Evolutionary conservation across 768 basidiomycete genomes (phyloP), one percentile per base, ranked within the genome.

Genomic region (Leccinum uliginosum): DNA sequence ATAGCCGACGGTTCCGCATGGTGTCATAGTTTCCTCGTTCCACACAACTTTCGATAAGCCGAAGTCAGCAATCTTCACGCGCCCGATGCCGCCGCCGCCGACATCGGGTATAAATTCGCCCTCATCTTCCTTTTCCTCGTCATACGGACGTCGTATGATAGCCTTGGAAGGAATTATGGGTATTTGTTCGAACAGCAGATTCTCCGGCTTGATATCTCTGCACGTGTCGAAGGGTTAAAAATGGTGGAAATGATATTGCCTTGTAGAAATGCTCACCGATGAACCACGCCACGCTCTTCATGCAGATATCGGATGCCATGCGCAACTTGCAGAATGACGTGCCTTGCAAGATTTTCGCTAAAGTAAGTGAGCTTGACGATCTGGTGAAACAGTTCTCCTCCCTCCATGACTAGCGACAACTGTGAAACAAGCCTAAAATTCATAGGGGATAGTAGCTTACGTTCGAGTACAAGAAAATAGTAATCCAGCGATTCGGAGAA

Each of bases 321-420:
- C 0, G 92, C 93, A 24, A 97, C 94, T 74, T 99, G 97, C 0
- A 97, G 76, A 64, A 99, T 98, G 65, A 98, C 95, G 69, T 98
- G 97, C 11, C 95, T 87, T 5, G 97, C 83, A n/a, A 99, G 86
- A 56, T 89, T 91, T 74, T 99, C 97, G 71, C 90, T 93, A 71
- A 99, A 99, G 74, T 98, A 99, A 3, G 97, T 99, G 59, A 98
- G 83, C 71, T 97, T 98, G 74, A 99, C 97, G 69, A 98, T 98
- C 71, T 97, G 95, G 69, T 98, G 94, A 78, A 99, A 99, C 2
- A 99, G 79, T 72, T 99, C 97, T 59, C 97, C 97, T 57, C 97
- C 97, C 69, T 89, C 91, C 93, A 98, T 91, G 47, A 98, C 92
- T 96, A 59, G 48, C 53, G 35, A 53, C 12, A 23, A 44, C 30